Base-by-base conservation (phyloP, 2,329 filamentous ascomycete species). In the Torrubiellomyces zombiae region DNA sequence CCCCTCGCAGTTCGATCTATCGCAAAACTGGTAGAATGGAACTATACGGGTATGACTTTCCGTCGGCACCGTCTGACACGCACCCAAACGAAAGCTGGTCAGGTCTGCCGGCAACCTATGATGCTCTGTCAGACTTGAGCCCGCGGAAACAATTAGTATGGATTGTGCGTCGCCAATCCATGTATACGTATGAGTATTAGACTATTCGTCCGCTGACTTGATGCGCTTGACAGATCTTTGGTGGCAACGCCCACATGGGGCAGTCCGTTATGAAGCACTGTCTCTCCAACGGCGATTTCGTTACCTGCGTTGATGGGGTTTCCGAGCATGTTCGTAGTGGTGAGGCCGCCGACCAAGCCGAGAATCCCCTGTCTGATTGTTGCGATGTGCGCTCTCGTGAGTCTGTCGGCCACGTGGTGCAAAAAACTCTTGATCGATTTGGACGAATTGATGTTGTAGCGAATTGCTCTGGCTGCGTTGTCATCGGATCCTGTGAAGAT, bases 171-270 rank as follows among this genome's bases (percentile, higher is more conserved):
- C 16, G 23, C 20, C n/a, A n/a, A n/a, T n/a, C n/a, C n/a, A n/a
- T n/a, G n/a, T n/a, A n/a, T 31, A 31, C 13, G 29, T 16, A 12
- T 6, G 14, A 14, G 9, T 9, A 9, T 18, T 9, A 12, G 6
- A 2, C n/a, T 21, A 21, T 14, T 12, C 11, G 6, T 7, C 6
- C 9, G 15, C 11, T 21, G 28, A 21, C 25, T 35, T 10, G 24
- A n/a, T 23, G 22, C 16, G 10, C 25, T 31, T n/a, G n/a, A n/a
- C 9, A 83, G 81, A 62, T 95, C 27, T 98, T 94, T 51, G 89
- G 89, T 24, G 85, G 82, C 24, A 94, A 85, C n/a, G 89, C 89
- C 28, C 89, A 98, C 43, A 92, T 95, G 63, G 89, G 89, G 30
- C 75, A 82, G 26, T 91, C 80, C 6, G 68, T 95, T 12, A 80